A percentile compares a stretch with the other conserved stretches of the same genome.
These are phyloP conservation scores for Mortierella sp. DNA, from an alignment of 371 early-diverging fungal species.

Conservation along the genomic window DNA sequence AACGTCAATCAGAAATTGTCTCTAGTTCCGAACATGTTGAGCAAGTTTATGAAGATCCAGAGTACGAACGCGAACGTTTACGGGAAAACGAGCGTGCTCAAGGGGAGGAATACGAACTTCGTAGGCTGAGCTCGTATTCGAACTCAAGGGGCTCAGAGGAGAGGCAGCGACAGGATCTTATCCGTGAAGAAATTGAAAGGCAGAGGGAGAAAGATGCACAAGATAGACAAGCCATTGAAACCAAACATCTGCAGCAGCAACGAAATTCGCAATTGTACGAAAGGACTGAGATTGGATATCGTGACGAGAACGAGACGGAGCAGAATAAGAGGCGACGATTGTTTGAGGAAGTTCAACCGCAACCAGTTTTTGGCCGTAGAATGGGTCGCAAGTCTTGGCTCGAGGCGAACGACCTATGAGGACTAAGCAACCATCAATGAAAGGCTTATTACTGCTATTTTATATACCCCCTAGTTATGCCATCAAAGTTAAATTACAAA, in stretches of 20 bases:
- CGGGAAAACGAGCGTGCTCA: slow-evolving; percentile 21
- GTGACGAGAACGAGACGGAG: neutral
- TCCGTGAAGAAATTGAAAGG: slow-evolving; percentile 23
- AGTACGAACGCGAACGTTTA: slow-evolving; percentile 12
- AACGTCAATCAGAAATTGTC: neutral
- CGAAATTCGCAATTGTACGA: slow-evolving; percentile 2
- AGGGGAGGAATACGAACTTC: slow-evolving; percentile 18
- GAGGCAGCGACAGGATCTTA: slow-evolving; percentile 9
- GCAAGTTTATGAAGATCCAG: slow-evolving; percentile 3
- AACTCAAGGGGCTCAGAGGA: slow-evolving; percentile 1
- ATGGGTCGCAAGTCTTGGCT: slow-evolving; percentile 42
- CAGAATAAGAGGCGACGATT: slow-evolving; percentile 8
- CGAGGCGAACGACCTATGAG: slow-evolving; percentile 25
- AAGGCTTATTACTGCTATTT: no score
- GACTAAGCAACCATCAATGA: neutral
- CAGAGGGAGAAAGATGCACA: slow-evolving; percentile 19
- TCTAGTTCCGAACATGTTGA: neutral
- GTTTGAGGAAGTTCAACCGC: neutral
- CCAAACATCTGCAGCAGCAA: slow-evolving; percentile 5
- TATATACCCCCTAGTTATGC: no score
- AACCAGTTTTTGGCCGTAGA: neutral
- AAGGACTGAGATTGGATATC: neutral
- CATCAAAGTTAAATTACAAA: no score
- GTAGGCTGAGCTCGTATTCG: slow-evolving; percentile 10
- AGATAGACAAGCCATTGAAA: neutral